Percentiles rank a stretch among this genome's conserved stretches.
Conservation (phyloP, 306 rosid genomes). For the Cotoneaster glaucophyllus region DNA sequence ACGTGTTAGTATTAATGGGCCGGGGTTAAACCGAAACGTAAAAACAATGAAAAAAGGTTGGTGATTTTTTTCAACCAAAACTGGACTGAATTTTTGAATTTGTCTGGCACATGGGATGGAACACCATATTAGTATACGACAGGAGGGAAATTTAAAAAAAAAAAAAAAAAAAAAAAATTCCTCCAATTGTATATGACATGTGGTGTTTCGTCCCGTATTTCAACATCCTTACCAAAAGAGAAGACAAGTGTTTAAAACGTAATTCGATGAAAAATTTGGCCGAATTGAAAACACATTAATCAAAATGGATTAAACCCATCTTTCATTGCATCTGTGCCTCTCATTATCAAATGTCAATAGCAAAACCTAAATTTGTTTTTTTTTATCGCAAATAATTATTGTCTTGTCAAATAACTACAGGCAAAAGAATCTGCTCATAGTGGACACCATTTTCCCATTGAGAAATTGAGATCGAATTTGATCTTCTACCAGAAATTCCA, state of each 20-base stretch:
- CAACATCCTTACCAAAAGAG: too few species aligned
- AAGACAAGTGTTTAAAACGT: too few species aligned
- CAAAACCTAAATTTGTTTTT: background rate
- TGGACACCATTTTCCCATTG: background rate
- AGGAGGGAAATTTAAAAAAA: too few species aligned
- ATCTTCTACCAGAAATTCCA: background rate
- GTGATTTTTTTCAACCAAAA: too few species aligned
- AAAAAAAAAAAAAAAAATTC: too few species aligned
- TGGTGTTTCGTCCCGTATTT: accelerated
- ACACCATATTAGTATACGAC: too few species aligned
- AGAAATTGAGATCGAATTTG: background rate
- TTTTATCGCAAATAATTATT: background rate
- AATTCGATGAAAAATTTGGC: background rate
- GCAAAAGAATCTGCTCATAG: background rate
- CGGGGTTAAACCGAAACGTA: background rate
- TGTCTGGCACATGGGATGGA: accelerated
- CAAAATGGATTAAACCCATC: background rate
- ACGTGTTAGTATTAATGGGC: background rate
- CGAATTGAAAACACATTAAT: background rate
- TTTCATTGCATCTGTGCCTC: background rate
- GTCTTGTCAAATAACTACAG: background rate
- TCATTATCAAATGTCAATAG: background rate
- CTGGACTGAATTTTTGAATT: too few species aligned
- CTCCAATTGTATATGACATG: too few species aligned
- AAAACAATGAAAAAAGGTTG: background rate